phyloP scores from a whole-genome alignment of 768 basidiomycete genomes.

The Galerina sulciceps region DNA sequence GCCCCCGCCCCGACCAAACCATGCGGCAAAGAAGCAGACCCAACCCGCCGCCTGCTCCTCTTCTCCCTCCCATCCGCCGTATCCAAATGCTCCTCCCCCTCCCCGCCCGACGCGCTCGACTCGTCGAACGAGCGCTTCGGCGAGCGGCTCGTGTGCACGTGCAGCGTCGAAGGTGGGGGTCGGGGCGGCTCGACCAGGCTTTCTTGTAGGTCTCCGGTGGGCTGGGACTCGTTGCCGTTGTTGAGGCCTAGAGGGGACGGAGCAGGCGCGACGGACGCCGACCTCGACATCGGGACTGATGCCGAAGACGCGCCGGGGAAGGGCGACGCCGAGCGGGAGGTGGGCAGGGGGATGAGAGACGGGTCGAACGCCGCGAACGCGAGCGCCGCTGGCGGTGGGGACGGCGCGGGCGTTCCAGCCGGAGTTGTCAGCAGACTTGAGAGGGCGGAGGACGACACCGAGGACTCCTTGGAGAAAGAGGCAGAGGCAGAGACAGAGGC shows the following conservation, averaged over 20 bases:
- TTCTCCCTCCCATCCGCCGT: slow-evolving; percentile 13
- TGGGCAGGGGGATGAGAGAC: slow-evolving; percentile 24
- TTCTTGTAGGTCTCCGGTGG: neutral
- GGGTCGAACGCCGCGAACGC: slow-evolving; percentile 12
- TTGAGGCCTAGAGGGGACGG: neutral
- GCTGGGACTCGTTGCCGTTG: slow-evolving; percentile 1
- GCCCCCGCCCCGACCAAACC: neutral
- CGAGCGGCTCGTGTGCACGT: slow-evolving; percentile 17
- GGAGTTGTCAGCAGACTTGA: neutral
- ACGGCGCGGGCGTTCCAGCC: neutral
- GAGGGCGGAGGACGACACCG: neutral
- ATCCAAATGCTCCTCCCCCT: slow-evolving; percentile 12
- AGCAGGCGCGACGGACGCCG: slow-evolving; percentile 11
- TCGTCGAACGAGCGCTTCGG: slow-evolving; percentile 42
- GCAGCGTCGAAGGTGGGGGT: neutral
- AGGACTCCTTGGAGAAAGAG: neutral
- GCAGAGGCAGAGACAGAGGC: neutral
- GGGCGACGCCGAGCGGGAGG: slow-evolving; percentile 27
- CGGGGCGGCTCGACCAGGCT: neutral
- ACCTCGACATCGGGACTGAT: slow-evolving; percentile 11
- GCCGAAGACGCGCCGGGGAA: slow-evolving; percentile 11
- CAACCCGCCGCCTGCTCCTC: slow-evolving; percentile 14
- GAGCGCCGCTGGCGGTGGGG: neutral
- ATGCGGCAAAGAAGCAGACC: neutral
- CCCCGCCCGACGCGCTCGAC: slow-evolving; percentile 31